Evolutionary conservation across 1,139 yeast genomes (phyloP), one percentile per base, ranked within the genome.

Genomic region (Yamadazyma dendronema): DNA sequence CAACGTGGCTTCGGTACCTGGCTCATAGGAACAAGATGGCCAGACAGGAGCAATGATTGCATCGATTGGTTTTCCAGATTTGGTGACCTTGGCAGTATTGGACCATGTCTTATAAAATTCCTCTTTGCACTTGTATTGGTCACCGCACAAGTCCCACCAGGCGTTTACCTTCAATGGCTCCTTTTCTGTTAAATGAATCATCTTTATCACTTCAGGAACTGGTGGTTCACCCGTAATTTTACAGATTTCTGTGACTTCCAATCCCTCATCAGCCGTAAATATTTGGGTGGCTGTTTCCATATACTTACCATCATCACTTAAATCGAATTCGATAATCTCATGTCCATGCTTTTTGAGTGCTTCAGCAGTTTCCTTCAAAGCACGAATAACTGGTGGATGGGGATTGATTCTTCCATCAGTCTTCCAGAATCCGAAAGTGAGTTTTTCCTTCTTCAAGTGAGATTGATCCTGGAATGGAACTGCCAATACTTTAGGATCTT

Each of bases 41-140:
- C 60, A 58, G 6, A 57, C 55, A 3, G 74, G 73, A 12, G 53
- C 38, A 11, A 69, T 51, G 17, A 64, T 37, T 33, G 61, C 67
- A 42, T 67, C 74, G 12, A 66, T 44, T 12, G 57, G 59, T 35
- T 49, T 43, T 3, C 64, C 64, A 22, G 58, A 53, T 15, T 34
- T 34, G 6, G 68, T 61, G 21, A 34, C 12, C 3, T 35, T 16
- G 1, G 46, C 39, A 3, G 66, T 54, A 6, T 29, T 12, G 16
- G 46, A 52, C 65, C 74, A 69, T 41, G 57, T 57, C 11, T 51
- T 41, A 36, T 55, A 55, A 41, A 62, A 65, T 27, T 40, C 39
- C 25, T 54, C 57, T 39, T 66, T 62, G 33, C 50, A 50, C 8
- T 49, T 43, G 33, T 64, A 60, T 26, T 62, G 58, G 19, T 48